phyloP scores from a whole-genome alignment of 2,329 filamentous ascomycete species.

The Sporothrix protearum region DNA sequence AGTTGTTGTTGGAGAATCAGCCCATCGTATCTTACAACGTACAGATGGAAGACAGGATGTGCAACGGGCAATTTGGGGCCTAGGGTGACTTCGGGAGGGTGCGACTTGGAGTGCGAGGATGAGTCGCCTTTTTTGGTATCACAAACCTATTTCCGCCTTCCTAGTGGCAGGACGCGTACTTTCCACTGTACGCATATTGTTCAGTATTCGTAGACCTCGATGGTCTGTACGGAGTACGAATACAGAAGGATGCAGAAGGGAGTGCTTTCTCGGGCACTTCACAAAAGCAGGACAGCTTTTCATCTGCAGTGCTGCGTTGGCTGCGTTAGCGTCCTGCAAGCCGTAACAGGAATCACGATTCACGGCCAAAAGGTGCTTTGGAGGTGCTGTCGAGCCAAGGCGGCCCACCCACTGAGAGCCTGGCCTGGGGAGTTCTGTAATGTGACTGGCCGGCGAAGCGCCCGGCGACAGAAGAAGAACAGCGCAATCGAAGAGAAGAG shows the following conservation, averaged over 20 bases:
- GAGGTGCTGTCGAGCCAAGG: slow-evolving; percentile 3
- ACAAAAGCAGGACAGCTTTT: slow-evolving; percentile 3
- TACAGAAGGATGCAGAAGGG: no score
- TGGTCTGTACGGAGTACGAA: background rate
- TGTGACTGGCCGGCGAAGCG: slow-evolving; percentile 26
- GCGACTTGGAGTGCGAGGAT: background rate
- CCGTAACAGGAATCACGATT: slow-evolving; percentile 11
- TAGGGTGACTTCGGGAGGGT: background rate
- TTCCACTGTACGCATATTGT: background rate
- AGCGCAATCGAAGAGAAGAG: background rate
- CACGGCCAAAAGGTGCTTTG: background rate
- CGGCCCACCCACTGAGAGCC: slow-evolving; percentile 4
- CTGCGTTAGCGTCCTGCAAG: slow-evolving; percentile 23
- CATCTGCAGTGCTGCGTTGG: slow-evolving; percentile 16
- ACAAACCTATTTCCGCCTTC: background rate
- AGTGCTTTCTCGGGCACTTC: no score
- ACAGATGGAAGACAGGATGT: background rate
- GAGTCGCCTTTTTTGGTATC: background rate
- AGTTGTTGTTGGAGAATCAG: background rate
- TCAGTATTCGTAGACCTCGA: background rate
- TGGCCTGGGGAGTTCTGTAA: background rate
- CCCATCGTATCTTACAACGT: no score
- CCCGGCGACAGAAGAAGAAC: slow-evolving; percentile 12
- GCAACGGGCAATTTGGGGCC: background rate
- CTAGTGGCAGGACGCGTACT: background rate